These are phyloP conservation scores for Hansenula sp. DNA, from an alignment of 1,139 yeast genomes.

Conservation along the genomic window DNA sequence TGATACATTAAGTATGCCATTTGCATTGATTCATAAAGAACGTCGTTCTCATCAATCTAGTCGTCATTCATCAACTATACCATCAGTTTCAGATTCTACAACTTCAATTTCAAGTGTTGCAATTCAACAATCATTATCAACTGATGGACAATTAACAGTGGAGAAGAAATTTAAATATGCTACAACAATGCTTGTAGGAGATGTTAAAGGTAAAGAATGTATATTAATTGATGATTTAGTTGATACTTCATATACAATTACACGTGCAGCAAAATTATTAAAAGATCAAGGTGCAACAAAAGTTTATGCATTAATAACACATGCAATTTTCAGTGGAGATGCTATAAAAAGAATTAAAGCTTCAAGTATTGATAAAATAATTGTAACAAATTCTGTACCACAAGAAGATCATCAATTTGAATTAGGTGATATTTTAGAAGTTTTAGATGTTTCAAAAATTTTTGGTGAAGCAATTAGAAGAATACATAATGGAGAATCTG, in stretches of 20 bases:
- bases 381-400: slow-evolving; percentile 93
- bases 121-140: not conserved
- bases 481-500: slow-evolving; percentile 95
- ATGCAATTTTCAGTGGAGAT: slow-evolving; percentile 90
- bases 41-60: slow-evolving; percentile 44
- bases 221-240: slow-evolving; percentile 88
- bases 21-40: slow-evolving; percentile 95
- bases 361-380: slow-evolving; percentile 67
- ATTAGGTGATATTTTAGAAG: slow-evolving; percentile 68
- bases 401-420: slow-evolving; percentile 50
- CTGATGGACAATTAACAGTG: slow-evolving; percentile 14
- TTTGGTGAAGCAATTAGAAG: slow-evolving; percentile 94
- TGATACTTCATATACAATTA: slow-evolving; percentile 89
- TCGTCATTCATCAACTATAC: not conserved
- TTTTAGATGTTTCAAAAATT: slow-evolving; percentile 80
- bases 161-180: slow-evolving; percentile 38
- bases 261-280: slow-evolving; percentile 84
- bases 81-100: slow-evolving; percentile 4
- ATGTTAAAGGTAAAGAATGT: slow-evolving; percentile 79
- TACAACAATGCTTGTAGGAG: slow-evolving; percentile 91
- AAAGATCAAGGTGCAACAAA: slow-evolving; percentile 89
- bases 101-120: not conserved
- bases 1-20: slow-evolving; percentile 81
- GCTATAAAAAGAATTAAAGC: slow-evolving; percentile 69
- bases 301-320: slow-evolving; percentile 87